Conservation (phyloP, 805 yeast genomes). For the Millerozyma acaciae region DNA sequence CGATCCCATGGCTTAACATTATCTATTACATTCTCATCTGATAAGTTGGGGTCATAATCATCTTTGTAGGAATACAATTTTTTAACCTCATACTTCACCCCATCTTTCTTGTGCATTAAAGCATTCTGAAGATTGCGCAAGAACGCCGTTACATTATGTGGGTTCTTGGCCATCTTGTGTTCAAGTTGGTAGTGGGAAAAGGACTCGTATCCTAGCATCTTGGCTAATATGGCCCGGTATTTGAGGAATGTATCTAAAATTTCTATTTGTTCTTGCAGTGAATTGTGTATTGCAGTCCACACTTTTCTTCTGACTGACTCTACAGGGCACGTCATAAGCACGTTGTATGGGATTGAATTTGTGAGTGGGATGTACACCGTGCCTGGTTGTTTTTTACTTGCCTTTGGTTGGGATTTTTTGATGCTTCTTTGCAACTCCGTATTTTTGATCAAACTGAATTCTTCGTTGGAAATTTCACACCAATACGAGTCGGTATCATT, state of each 20-base stretch:
- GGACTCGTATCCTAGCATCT: conserved; percentile 63
- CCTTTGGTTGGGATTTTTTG: conserved; percentile 19
- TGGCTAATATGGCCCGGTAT: conserved; percentile 67
- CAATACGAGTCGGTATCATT: conserved; percentile 29
- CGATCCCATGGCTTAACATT: conserved; percentile 87
- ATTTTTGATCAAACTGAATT: conserved; percentile 25
- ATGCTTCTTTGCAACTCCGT: conserved; percentile 22
- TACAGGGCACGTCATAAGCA: conserved; percentile 56
- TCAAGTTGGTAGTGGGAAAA: conserved; percentile 78
- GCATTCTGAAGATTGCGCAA: conserved; percentile 53
- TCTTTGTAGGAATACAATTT: conserved; percentile 34
- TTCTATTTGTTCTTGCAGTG: conserved; percentile 58
- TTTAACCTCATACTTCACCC: conserved; percentile 58
- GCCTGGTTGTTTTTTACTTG: conserved; percentile 3
- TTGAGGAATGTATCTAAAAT: conserved; percentile 56
- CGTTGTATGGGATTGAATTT: conserved; percentile 61
- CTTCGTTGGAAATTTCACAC: conserved; percentile 31
- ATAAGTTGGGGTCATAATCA: conserved; percentile 6
- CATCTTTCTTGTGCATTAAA: conserved; percentile 32
- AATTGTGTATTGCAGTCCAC: conserved; percentile 73
- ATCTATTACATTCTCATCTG: conserved; percentile 34
- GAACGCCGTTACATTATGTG: conserved; percentile 71
- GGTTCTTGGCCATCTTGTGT: conserved; percentile 86
- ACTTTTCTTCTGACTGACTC: conserved; percentile 58
- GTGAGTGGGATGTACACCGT: conserved; percentile 33